Percentiles rank a stretch among this genome's conserved stretches.
phyloP scores from a whole-genome alignment of 1,139 yeast genomes.

The Magnusiomyces ingens region DNA sequence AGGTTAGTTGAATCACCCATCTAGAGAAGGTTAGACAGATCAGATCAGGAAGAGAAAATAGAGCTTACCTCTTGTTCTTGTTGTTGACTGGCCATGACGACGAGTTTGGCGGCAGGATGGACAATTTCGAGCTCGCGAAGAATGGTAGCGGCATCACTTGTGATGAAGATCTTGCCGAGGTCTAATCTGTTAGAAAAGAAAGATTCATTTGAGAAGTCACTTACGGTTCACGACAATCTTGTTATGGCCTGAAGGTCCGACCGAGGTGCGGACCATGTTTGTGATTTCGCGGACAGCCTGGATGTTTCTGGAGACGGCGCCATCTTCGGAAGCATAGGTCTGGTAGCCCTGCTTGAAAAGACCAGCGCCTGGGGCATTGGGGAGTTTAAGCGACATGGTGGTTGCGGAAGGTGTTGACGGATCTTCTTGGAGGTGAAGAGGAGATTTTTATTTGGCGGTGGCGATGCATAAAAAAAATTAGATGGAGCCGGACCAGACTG shows the following conservation, averaged over 20 bases:
- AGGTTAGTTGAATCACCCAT: conserved; percentile 73
- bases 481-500: too few species aligned
- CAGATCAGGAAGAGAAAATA: conserved; percentile 10
- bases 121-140: conserved; percentile 87
- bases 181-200: neutral
- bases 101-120: conserved; percentile 93
- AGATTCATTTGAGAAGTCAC: conserved; percentile 13
- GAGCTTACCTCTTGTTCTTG: conserved; percentile 64
- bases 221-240: conserved; percentile 79
- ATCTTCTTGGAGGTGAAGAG: neutral
- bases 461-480: too few species aligned
- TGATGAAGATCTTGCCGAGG: conserved; percentile 75
- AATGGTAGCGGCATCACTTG: conserved; percentile 97
- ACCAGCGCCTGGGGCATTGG: conserved; percentile 89
- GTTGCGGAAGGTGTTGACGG: neutral
- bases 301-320: conserved; percentile 86
- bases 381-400: conserved; percentile 79
- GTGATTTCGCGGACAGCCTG: conserved; percentile 93
- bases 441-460: neutral
- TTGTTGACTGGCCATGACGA: conserved; percentile 95
- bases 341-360: conserved; percentile 96
- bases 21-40: conserved; percentile 12
- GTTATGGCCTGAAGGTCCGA: conserved; percentile 97
- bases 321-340: conserved; percentile 82
- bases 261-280: conserved; percentile 83